Evolutionary conservation across 176 grass and related monocot species (phyloP), one percentile per base, ranked within the genome.

Genomic region (Dactylis glomerata): DNA sequence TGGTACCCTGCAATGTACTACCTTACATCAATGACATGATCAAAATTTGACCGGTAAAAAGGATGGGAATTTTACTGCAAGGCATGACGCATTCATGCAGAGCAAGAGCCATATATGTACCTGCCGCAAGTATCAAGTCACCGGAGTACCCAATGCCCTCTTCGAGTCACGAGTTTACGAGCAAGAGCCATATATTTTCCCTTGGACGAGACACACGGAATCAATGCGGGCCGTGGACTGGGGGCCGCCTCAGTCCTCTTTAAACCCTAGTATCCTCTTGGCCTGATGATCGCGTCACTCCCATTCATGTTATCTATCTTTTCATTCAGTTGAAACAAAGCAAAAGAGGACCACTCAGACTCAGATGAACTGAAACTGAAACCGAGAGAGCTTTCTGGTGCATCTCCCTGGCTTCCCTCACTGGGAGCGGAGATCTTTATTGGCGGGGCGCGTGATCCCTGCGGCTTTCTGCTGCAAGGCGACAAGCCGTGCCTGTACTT

Each of bases 41-140:
- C 16, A n/a, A 70, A 50, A 70, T 31, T 71, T 86, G 78, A 70
- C 51, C 38, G 17, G 49, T 76, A 76, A 73, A 34, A 40, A 10
- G 63, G 10, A 24, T 46, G 4, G 38, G 0, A 22, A 47, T 65
- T 68, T 68, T 12, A 52, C 61, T 3, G 30, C 44, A 27, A 49
- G 17, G 34, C 55, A 28, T 40, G 28, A 49, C 6, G 38, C 31
- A 81, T n/a, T n/a, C n/a, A n/a, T n/a, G n/a, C n/a, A n/a, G n/a
- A n/a, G n/a, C 34, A 65, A 58, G 38, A 19, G 11, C 12, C 16
- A 26, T 24, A 69, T 41, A 22, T 46, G 42, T 11, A 30, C 33
- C 40, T 33, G 71, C 28, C 28, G 10, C 57, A 74, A 66, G 54
- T 52, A 24, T 86, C 67, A 56, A 80, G 77, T 72, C 66, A 78